Conservation (phyloP, 176 grass and related monocot genomes). For the Coix lacrymajobi region DNA sequence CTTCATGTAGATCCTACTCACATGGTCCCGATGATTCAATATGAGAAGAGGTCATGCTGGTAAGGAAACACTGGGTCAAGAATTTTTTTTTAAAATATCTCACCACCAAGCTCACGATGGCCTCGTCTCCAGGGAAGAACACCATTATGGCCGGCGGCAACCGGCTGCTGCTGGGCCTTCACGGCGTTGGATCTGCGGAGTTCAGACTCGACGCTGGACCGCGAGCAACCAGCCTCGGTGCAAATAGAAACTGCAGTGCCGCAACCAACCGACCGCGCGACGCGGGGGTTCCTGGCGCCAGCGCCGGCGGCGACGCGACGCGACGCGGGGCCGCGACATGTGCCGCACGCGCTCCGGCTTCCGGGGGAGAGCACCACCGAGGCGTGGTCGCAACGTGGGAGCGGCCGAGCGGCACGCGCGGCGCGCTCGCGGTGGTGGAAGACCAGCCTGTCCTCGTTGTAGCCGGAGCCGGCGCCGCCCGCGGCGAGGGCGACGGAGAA, state of each 20-base stretch:
- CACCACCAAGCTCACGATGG: too few species aligned
- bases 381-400: not conserved
- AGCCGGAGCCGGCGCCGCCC: conserved; percentile 46
- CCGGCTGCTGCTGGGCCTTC: not conserved
- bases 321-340: conserved; percentile 1
- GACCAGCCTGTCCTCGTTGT: conserved; percentile 68
- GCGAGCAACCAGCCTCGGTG: conserved; percentile 26
- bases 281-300: too few species aligned
- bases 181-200: conserved; percentile 19
- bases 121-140: too few species aligned
- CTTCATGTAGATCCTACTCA: too few species aligned
- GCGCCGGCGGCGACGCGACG: too few species aligned
- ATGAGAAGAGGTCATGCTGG: too few species aligned
- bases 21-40: too few species aligned
- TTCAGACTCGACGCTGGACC: conserved; percentile 45
- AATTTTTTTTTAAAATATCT: too few species aligned
- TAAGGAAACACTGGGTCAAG: too few species aligned
- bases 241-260: not conserved
- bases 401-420: conserved; percentile 11
- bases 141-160: not conserved
- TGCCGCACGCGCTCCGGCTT: conserved; percentile 36
- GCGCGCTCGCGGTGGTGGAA: conserved; percentile 56
- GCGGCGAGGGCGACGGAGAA: conserved; percentile 66
- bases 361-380: not conserved
- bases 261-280: not conserved